Percentiles rank a stretch among this genome's conserved stretches.
These are phyloP conservation scores for Suillus sp. DNA, from an alignment of 768 basidiomycete species.

Conservation along the genomic window DNA sequence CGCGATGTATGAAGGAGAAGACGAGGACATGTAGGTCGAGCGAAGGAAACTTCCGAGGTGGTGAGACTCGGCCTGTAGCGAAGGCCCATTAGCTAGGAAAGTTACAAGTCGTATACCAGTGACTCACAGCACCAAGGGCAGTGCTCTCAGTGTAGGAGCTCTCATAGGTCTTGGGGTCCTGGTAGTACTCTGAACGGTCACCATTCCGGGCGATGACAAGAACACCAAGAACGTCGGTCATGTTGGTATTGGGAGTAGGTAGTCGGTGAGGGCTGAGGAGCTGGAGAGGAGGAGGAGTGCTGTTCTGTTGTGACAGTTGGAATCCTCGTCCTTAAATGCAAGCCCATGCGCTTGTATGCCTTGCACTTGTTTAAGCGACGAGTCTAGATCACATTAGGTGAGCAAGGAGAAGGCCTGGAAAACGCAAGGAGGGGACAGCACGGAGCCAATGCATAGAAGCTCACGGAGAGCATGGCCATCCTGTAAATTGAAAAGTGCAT, in stretches of 20 bases:
- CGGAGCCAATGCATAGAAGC: constrained; percentile 11
- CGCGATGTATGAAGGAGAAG: constrained; percentile 69
- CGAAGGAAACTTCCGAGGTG: constrained; percentile 64
- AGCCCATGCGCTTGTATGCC: constrained; percentile 1
- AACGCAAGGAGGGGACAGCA: constrained; percentile 8
- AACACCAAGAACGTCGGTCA: constrained; percentile 69
- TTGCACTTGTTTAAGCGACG: constrained; percentile 4
- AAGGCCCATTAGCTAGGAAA: constrained; percentile 7
- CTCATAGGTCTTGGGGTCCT: constrained; percentile 70
- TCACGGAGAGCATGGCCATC: constrained; percentile 3
- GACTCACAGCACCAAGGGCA: constrained; percentile 69
- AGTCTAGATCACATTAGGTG: constrained; percentile 8
- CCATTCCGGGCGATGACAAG: constrained; percentile 80
- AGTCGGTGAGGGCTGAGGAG: constrained; percentile 7
- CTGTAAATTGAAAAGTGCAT: constrained; percentile 5
- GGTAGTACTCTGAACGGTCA: constrained; percentile 68
- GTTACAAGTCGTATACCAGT: not conserved
- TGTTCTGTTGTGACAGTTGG: constrained; percentile 8
- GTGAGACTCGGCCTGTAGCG: constrained; percentile 62
- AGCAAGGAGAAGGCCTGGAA: constrained; percentile 8
- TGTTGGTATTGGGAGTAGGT: constrained; percentile 15
- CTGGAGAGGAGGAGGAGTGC: constrained; percentile 19
- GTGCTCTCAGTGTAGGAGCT: constrained; percentile 67
- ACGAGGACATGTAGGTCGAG: constrained; percentile 62
- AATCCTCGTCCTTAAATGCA: constrained; percentile 6